Evolutionary conservation across 2,329 filamentous ascomycete genomes (phyloP), one percentile per base, ranked within the genome.

Genomic region (Phaeosphaeriaceae sp.): DNA sequence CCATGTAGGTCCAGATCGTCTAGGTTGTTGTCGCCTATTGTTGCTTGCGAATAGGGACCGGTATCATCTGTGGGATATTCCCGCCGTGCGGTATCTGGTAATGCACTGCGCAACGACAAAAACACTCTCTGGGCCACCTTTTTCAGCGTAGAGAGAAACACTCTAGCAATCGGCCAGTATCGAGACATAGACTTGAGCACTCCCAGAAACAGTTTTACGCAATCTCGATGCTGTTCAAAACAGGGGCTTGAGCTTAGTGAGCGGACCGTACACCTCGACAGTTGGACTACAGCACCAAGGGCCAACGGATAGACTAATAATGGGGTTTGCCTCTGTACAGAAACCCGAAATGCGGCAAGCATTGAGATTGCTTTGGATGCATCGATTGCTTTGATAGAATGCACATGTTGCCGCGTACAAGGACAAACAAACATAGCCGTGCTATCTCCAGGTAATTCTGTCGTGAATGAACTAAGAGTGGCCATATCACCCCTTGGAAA

Each of bases 301-400:
- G 58, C 61, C 12, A 64, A 38, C 1, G 50, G 52, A 33, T 60
- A 64, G 13, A 60, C 46, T 26, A 65, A 60, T n/a, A 65, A 52
- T 4, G 59, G 59, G 12, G 42, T 90, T 71, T 94, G 89, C 12
- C 82, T 85, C 7, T 86, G 80, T 6, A 92, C 77, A 0, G 86
- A n/a, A 26, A 23, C 17, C 2, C 37, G 83, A 45, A 94, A 82
- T 1, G 87, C 87, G 36, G 89, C 82, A 66, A 91, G 81, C 64
- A 84, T 83, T 54, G 87, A 87, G 56, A 96, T 86, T 37, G 87
- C 84, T 59, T 86, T 86, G 1, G 91, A 90, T 0, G 90, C 88
- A 38, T 85, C 82, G 50, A 94, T 83, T 2, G 89, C 90, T 74
- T 93, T 91, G 54, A 83, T 83, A 2, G 89, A 90, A 72, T 93